phyloP scores from a whole-genome alignment of 148 eudicot species.

The Dianthus caryophyllus region DNA sequence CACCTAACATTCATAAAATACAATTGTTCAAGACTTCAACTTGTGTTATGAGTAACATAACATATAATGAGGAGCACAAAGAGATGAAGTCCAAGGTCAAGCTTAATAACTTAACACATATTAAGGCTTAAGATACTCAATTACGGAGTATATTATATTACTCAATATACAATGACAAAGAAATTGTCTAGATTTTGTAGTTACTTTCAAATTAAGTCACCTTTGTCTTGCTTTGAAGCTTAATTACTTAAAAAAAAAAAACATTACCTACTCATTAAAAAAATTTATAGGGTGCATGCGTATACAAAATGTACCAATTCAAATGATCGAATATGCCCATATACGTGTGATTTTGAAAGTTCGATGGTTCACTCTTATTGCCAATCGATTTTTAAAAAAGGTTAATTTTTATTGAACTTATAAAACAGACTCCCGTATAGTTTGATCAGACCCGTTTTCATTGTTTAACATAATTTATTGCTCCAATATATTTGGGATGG shows the following conservation, averaged over 20 bases:
- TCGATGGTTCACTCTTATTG: no score
- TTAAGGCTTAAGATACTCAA: neutral
- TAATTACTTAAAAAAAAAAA: neutral
- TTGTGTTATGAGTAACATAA: neutral
- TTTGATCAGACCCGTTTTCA: no score
- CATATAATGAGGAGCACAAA: neutral
- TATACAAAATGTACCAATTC: neutral
- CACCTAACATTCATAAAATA: constrained; percentile 3
- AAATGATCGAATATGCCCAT: no score
- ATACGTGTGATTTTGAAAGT: no score
- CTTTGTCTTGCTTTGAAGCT: constrained; percentile 7
- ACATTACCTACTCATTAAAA: neutral
- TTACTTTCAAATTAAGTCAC: constrained; percentile 9
- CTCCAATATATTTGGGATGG: no score
- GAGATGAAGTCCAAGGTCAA: neutral
- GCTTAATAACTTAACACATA: neutral
- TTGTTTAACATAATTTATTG: no score
- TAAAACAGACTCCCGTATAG: no score
- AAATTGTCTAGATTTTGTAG: constrained; percentile 4
- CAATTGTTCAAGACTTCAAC: neutral
- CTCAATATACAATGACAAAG: neutral
- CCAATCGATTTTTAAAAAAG: no score
- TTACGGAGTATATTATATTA: neutral
- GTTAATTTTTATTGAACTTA: no score
- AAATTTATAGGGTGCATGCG: neutral